Percentiles rank a stretch among this genome's conserved stretches.
Evolutionary conservation across 306 rosid genomes (phyloP).

Genomic region (Erythrophleum fordii): DNA sequence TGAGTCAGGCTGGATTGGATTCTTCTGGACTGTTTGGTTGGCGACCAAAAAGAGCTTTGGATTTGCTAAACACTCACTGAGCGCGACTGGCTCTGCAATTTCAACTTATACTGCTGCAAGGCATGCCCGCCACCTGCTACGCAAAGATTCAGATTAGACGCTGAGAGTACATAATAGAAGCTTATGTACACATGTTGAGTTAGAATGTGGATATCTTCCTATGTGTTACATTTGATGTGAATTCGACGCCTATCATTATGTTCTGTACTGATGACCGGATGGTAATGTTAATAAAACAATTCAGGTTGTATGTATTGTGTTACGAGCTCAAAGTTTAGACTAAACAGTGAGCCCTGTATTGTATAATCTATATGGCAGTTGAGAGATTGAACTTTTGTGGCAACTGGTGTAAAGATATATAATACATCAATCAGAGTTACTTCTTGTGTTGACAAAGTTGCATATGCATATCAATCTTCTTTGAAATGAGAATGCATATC

Average conservation of each 20-base stretch:
- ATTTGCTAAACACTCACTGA: constrained; percentile 67
- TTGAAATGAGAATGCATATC: neutral
- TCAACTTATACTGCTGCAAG: constrained; percentile 66
- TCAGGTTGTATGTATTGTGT: constrained; percentile 31
- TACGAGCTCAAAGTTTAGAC: constrained; percentile 24
- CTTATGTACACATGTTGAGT: constrained; percentile 43
- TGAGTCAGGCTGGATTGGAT: constrained; percentile 85
- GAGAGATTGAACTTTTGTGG: constrained; percentile 11
- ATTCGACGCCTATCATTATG: constrained; percentile 22
- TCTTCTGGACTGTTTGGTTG: constrained; percentile 73
- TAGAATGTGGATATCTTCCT: neutral
- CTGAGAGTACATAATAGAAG: constrained; percentile 23
- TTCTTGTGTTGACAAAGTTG: constrained; percentile 2
- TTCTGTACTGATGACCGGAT: constrained; percentile 17
- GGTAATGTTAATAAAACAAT: constrained; percentile 29
- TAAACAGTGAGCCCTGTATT: constrained; percentile 21
- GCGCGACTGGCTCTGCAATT: constrained; percentile 64
- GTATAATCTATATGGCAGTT: neutral
- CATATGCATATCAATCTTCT: neutral
- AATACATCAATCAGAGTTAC: neutral
- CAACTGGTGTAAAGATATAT: constrained; percentile 10
- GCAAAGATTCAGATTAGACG: constrained; percentile 38
- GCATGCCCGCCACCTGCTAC: constrained; percentile 40
- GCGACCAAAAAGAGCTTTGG: constrained; percentile 65
- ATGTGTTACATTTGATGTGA: neutral